Evolutionary conservation across 75 land plant genomes (phyloP).

Genomic region (Selaginella moellendorffii): DNA sequence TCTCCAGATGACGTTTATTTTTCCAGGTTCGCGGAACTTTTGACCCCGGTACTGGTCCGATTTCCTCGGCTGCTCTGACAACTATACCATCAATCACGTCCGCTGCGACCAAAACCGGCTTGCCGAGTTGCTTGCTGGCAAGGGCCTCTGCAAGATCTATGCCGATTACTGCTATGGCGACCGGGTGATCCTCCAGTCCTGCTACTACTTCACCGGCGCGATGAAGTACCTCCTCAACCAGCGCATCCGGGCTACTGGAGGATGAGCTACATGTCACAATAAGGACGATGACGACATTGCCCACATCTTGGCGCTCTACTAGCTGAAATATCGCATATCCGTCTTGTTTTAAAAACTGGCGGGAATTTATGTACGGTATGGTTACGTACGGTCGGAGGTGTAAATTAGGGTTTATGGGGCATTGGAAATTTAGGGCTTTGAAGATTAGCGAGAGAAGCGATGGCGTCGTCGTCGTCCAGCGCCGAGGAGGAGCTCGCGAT

Average conservation of each 20-base stretch:
- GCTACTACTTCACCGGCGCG: background rate
- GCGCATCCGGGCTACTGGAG: background rate
- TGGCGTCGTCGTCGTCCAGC: conserved; percentile 6
- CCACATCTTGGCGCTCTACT: background rate
- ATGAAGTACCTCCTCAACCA: background rate
- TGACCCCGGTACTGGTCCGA: background rate
- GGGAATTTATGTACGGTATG: no score
- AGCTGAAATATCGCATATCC: no score
- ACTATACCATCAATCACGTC: background rate
- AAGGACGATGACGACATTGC: background rate
- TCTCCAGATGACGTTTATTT: background rate
- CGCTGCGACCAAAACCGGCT: background rate
- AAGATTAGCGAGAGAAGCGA: background rate
- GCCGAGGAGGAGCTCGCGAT: conserved; percentile 52
- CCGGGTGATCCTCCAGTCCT: background rate
- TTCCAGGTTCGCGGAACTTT: background rate
- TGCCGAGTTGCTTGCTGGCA: background rate
- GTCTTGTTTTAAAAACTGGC: no score
- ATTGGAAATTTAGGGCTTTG: no score
- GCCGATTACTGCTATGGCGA: background rate
- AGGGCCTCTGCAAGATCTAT: background rate
- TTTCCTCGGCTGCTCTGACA: background rate
- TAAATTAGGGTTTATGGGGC: no score
- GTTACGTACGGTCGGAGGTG: no score
- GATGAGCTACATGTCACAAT: background rate